Base-by-base conservation (phyloP, 2,329 filamentous ascomycete genomes). In the Venturia aucupariae region DNA sequence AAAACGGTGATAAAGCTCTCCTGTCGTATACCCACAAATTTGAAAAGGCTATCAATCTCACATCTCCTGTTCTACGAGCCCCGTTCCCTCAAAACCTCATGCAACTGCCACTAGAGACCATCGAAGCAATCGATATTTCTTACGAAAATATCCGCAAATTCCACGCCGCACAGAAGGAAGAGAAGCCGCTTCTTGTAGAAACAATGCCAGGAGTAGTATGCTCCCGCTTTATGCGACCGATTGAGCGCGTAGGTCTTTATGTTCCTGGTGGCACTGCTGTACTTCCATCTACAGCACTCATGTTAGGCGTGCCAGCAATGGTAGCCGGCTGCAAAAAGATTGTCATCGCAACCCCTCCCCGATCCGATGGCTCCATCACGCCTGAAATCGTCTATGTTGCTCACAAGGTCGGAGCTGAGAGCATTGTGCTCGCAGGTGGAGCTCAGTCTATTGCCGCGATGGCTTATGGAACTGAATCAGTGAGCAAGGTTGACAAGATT, bases 401-500 rank as follows among this genome's bases (percentile, higher is more conserved):
- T 3, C 92, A 97, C 84, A 97, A 97, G 78, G 88, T 97, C 63
- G 93, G 93, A 61, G 94, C 94, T 1, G 90, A 97, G 77, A 91
- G 90, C 72, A 97, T 99, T 70, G 93, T 99, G 5, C 84, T 99
- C 32, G 94, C 94, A 13, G 94, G 94, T 67, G 94, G 94, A 67
- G 94, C 93, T 0, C 94, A 99, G 78, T 94, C 94, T 54, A 87
- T 99, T 44, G 94, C 93, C 24, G 94, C 94, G 60, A 89, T 99
- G 88, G 94, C 94, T 2, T 99, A 99, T 77, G 94, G 94, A 60
- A 99, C 94, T 0, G 89, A 97, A 77, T 93, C 87, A 70, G 86
- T 99, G 61, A 90, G 82, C 75, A 99, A 99, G 80, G 94, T 99
- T 8, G 94, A 99, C 82, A 99, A 99, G 84, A 97, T 99, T 70